Evolutionary conservation across 2,329 filamentous ascomycete genomes (phyloP).

Genomic region (Aspergillus ochraceus): DNA sequence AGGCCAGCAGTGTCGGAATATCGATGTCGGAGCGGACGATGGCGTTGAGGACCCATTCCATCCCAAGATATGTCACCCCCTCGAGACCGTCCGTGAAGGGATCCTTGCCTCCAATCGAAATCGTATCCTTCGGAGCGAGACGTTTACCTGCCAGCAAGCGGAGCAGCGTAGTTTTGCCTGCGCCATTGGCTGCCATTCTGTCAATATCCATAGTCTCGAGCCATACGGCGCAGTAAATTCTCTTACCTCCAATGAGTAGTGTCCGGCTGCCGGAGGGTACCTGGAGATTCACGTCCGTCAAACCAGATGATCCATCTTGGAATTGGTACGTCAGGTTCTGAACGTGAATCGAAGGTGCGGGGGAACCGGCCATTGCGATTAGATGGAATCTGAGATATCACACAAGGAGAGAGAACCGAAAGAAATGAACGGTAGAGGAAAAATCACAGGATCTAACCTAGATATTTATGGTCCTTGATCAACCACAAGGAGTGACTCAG

Average conservation of each 20-base stretch:
- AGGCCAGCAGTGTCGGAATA: conserved; percentile 78
- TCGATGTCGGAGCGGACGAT: conserved; percentile 95
- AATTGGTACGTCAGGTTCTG: conserved; percentile 83
- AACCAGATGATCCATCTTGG: conserved; percentile 77
- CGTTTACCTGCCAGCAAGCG: conserved; percentile 94
- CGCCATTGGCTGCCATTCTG: conserved; percentile 71
- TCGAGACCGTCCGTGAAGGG: conserved; percentile 88
- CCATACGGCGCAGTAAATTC: neutral
- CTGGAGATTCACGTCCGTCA: conserved; percentile 70
- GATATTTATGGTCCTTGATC: neutral
- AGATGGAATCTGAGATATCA: neutral
- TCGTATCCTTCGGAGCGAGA: conserved; percentile 73
- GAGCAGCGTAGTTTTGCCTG: conserved; percentile 94
- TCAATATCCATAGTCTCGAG: conserved; percentile 11
- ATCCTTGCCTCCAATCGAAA: conserved; percentile 79
- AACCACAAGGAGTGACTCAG: neutral
- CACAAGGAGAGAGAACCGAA: conserved; percentile 1
- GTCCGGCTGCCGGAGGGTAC: conserved; percentile 84
- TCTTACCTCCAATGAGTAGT: conserved; percentile 78
- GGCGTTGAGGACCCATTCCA: conserved; percentile 97
- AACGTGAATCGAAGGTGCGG: conserved; percentile 64
- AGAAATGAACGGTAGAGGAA: neutral
- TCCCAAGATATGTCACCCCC: conserved; percentile 93
- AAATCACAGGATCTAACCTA: neutral
- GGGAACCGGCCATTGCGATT: conserved; percentile 18